Evolutionary conservation across 2,329 filamentous ascomycete genomes (phyloP), one percentile per base, ranked within the genome.

Genomic region (Aspergillus sojae): DNA sequence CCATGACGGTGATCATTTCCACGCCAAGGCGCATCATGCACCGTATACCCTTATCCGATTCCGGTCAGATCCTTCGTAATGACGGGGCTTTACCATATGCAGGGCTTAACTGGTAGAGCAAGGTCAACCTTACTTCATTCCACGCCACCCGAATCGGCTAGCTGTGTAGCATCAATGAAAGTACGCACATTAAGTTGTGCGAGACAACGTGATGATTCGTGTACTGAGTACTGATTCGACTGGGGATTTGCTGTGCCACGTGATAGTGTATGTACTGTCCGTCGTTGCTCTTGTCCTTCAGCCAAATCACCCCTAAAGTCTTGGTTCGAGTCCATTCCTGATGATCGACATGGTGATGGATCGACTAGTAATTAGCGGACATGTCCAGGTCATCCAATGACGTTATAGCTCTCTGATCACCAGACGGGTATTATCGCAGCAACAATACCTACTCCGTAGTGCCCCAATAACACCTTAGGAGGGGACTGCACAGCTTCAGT

Each of bases 1-100:
- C 30, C 45, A 48, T 55, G 54, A 58, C 30, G 62, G 34, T 53
- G 62, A 64, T 64, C 59, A 62, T 57, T 60, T 9, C 19, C 21
- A 11, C 9, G 34, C 58, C 32, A 62, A 58, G 45, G 9, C 52
- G 48, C 23, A 36, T 36, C 32, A 45, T 45, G 62, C 39, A 36
- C 50, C 7, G 16, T 53, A 7, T 16, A 55, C 39, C 52, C 52
- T 26, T 55, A 39, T 39, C 52, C 32, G 30, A 23, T 32, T 53
- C 19, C 28, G 19, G 50, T 34, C 23, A 21, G 11, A 34, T 53
- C 26, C 26, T 53, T 53, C 30, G 50, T 53, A 19, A 30, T 53
- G 50, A 53, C 39, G 7, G 50, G 16, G 50, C 5, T 3, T 48
- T 21, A n/a, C 26, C 50, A n/a, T 34, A 53, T 19, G 26, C 16